Conservation (phyloP, 345 rosid species). For the Eucalyptus brandiana region DNA sequence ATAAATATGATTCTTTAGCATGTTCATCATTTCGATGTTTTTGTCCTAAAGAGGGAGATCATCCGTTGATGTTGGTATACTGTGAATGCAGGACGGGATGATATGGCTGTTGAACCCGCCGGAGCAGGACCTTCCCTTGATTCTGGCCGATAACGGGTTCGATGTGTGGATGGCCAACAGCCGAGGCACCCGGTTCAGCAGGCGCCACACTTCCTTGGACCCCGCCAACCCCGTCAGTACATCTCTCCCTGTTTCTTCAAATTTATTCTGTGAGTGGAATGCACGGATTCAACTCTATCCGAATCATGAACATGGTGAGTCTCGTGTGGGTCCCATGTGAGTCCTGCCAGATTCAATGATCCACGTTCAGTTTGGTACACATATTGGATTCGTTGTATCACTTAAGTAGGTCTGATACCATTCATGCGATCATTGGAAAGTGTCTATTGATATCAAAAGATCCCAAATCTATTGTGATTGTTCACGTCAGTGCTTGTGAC, state of each 20-base stretch:
- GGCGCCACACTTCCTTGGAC: constrained; percentile 39
- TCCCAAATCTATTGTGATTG: neutral
- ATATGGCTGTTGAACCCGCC: constrained; percentile 79
- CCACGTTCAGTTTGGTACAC: neutral
- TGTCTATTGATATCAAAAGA: neutral
- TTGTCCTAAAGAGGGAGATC: neutral
- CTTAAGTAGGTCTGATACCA: neutral
- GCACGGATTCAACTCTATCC: neutral
- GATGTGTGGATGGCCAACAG: constrained; percentile 90
- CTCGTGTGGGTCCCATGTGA: neutral
- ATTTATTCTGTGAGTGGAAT: neutral
- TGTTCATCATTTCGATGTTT: neutral
- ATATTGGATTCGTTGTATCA: neutral
- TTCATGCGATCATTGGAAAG: neutral
- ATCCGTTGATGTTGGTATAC: neutral
- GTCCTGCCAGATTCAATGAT: neutral
- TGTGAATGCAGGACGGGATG: constrained; percentile 66
- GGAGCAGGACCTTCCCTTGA: constrained; percentile 65
- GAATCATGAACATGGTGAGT: neutral
- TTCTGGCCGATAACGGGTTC: constrained; percentile 75
- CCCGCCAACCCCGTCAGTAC: constrained; percentile 26
- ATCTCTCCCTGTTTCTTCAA: neutral
- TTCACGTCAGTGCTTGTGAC: fast-evolving
- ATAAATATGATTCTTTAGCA: neutral
- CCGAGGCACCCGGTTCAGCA: constrained; percentile 75